Base-by-base conservation (phyloP, 2,329 filamentous ascomycete species). In the Exophiala aquamarina region DNA sequence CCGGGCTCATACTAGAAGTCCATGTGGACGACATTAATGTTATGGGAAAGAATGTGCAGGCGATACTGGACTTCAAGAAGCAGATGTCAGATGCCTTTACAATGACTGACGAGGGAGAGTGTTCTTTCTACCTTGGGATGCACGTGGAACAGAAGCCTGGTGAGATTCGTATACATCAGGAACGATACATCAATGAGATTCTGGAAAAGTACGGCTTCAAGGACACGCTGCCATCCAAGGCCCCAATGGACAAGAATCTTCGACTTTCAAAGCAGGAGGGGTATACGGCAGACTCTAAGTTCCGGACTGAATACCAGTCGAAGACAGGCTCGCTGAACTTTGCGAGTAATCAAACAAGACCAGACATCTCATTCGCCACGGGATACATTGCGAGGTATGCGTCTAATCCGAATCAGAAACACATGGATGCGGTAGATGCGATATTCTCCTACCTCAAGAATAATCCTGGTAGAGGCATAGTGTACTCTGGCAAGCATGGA, bases 11-110 rank as follows among this genome's bases (percentile, higher is more conserved):
- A 13, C 21, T 54, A 13, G 39, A 14, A 5, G 15, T 54, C 3
- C 46, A 41, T 15, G 49, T 54, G 31, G 49, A 51, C 36, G 51
- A 54, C 36, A 44, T 54, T 5, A n/a, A 44, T 13, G 23, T 54
- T 8, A 32, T 50, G 14, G 47, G 50, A 11, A 7, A 26, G 21
- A 28, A 43, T 29, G 10, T 20, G 9, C 20, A 36, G 14, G 33
- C 21, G 9, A 51, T 54, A n/a, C 4, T 8, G 4, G 21, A 18
- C 6, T 35, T 47, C 29, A 54, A 54, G 28, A 4, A 15, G 20
- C 5, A 19, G 19, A 10, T 50, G 9, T 38, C 33, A 8, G 29
- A 49, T 11, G 20, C 3, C 3, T 53, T 53, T 23, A 11, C 35
- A n/a, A 53, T 53, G 46, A 50, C 29, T 7, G 50, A 53, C 29